These are phyloP conservation scores for Lachancea meyersii DNA, from an alignment of 805 yeast species.

Conservation along the genomic window DNA sequence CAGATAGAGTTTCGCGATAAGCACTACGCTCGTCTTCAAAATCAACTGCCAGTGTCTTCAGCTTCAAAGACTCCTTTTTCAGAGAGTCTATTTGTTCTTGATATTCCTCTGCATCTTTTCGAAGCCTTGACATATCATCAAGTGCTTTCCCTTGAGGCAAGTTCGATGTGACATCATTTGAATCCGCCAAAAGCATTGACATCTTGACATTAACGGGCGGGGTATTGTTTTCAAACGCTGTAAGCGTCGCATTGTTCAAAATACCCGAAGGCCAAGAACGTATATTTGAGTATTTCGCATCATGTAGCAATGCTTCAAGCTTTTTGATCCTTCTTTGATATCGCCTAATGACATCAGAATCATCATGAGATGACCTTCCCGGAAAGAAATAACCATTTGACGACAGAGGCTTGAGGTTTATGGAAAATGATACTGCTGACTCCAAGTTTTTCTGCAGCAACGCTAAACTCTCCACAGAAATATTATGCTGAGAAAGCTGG, in stretches of 20 bases:
- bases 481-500: slow-evolving; percentile 27
- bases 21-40: slow-evolving; percentile 25
- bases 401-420: not conserved
- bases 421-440: slow-evolving; percentile 14
- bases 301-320: slow-evolving; percentile 71
- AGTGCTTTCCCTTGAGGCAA: not conserved
- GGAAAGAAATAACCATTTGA: not conserved
- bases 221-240: slow-evolving; percentile 13
- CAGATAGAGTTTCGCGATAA: slow-evolving; percentile 25
- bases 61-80: slow-evolving; percentile 5
- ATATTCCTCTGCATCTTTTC: slow-evolving; percentile 7
- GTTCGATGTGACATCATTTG: not conserved
- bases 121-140: slow-evolving; percentile 1
- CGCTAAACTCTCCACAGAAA: slow-evolving; percentile 32
- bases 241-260: slow-evolving; percentile 14
- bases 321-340: slow-evolving; percentile 68
- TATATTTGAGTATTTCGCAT: slow-evolving; percentile 55
- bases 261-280: slow-evolving; percentile 43
- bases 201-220: slow-evolving; percentile 14
- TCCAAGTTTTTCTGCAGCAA: slow-evolving; percentile 37
- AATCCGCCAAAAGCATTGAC: slow-evolving; percentile 5
- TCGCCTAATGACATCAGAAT: slow-evolving; percentile 38
- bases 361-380: slow-evolving; percentile 4
- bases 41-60: slow-evolving; percentile 13
- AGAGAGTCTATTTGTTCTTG: slow-evolving; percentile 1